Evolutionary conservation across 2,329 filamentous ascomycete species (phyloP).

Genomic region (Rutstroemia sydowiana): DNA sequence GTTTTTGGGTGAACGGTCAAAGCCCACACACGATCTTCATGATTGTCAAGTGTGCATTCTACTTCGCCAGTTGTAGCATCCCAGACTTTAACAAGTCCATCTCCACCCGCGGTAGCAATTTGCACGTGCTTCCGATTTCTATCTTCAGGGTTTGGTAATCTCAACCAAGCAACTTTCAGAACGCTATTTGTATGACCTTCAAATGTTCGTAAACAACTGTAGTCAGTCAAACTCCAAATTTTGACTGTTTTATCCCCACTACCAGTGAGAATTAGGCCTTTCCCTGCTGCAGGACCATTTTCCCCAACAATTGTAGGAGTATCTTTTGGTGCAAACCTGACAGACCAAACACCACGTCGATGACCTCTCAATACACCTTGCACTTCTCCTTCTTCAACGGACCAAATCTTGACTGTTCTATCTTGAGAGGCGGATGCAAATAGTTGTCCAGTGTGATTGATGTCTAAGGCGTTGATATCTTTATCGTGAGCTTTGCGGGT

Average conservation of each 20-base stretch:
- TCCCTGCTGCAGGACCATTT: constrained; percentile 63
- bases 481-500: constrained; percentile 97
- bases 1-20: constrained; percentile 63
- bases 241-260: constrained; percentile 95
- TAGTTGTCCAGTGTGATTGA: constrained; percentile 65
- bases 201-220: constrained; percentile 86
- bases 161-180: constrained; percentile 86
- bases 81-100: constrained; percentile 96
- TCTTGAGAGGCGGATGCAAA: constrained; percentile 97
- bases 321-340: constrained; percentile 76
- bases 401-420: constrained; percentile 95
- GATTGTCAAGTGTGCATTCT: constrained; percentile 89
- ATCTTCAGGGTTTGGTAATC: constrained; percentile 40
- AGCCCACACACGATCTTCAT: constrained; percentile 93
- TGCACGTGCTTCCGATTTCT: constrained; percentile 55
- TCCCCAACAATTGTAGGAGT: constrained; percentile 68
- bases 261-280: constrained; percentile 80
- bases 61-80: constrained; percentile 78
- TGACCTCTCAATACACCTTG: constrained; percentile 89
- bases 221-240: constrained; percentile 88
- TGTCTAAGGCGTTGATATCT: constrained; percentile 91
- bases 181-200: constrained; percentile 96
- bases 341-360: constrained; percentile 91
- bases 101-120: constrained; percentile 81
- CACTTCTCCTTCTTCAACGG: constrained; percentile 79